phyloP scores from a whole-genome alignment of 257 asterid species.

The Cruciata laevipes region DNA sequence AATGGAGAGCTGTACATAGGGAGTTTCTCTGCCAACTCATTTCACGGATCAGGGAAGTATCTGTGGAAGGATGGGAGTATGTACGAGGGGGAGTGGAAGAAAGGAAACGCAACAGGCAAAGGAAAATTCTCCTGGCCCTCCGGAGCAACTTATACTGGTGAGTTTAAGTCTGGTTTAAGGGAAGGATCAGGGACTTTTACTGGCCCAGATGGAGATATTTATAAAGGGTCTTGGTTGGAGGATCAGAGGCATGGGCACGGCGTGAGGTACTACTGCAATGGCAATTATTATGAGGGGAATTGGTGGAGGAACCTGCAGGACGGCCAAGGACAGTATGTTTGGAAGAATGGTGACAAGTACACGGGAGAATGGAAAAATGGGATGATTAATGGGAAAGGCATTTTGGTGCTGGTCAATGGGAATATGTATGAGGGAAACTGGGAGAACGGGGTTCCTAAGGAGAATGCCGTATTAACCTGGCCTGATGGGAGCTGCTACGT shows the following conservation, averaged over 20 bases:
- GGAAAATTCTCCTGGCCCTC: conserved; percentile 96
- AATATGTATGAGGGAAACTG: conserved; percentile 75
- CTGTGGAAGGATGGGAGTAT: conserved; percentile 90
- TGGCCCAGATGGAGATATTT: conserved; percentile 69
- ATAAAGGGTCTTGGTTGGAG: conserved; percentile 67
- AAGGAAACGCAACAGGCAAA: conserved; percentile 79
- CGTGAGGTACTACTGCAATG: conserved; percentile 72
- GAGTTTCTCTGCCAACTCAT: conserved; percentile 54
- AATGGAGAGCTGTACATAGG: conserved; percentile 96
- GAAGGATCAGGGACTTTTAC: conserved; percentile 81
- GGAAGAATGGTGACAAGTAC: conserved; percentile 80
- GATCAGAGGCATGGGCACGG: conserved; percentile 86
- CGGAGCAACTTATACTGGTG: conserved; percentile 88
- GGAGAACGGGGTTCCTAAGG: conserved; percentile 70
- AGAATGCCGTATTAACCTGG: conserved; percentile 86
- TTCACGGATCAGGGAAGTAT: conserved; percentile 92
- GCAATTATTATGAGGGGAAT: conserved; percentile 74
- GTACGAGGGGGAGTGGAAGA: conserved; percentile 96
- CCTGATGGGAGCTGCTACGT: conserved; percentile 78
- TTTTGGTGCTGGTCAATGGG: conserved; percentile 73
- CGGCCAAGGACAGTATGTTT: conserved; percentile 78
- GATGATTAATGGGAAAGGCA: conserved; percentile 70
- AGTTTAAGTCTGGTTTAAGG: conserved; percentile 86
- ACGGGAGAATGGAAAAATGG: conserved; percentile 87
- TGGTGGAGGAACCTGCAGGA: conserved; percentile 79